Percentiles rank a stretch among this genome's conserved stretches.
phyloP scores from a whole-genome alignment of 1,139 yeast genomes.

The Debaryomyces singareniensis region DNA sequence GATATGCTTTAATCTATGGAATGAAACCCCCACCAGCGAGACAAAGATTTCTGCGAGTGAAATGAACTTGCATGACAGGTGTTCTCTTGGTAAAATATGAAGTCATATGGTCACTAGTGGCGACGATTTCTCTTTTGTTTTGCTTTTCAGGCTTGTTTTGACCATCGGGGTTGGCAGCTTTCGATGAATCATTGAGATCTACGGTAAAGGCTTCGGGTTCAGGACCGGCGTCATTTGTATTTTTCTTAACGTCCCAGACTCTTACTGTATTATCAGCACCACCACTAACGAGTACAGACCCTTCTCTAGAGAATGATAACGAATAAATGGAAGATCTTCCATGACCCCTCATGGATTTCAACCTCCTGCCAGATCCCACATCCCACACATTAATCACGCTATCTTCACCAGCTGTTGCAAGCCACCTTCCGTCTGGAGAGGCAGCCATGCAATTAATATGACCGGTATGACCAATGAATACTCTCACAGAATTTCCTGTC shows the following conservation, averaged over 20 bases:
- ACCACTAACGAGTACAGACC: slow-evolving; percentile 82
- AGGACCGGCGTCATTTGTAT: slow-evolving; percentile 74
- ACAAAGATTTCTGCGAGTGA: slow-evolving; percentile 85
- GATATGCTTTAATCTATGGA: too few species aligned
- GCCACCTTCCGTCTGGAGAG: slow-evolving; percentile 95
- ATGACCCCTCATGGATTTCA: slow-evolving; percentile 85
- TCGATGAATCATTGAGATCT: slow-evolving; percentile 11
- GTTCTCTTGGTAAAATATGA: slow-evolving; percentile 92
- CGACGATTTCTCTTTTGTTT: slow-evolving; percentile 62
- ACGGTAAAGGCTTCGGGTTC: slow-evolving; percentile 67
- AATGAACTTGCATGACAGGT: slow-evolving; percentile 88
- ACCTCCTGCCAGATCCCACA: slow-evolving; percentile 80
- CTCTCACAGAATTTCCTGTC: slow-evolving; percentile 82
- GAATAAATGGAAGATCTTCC: slow-evolving; percentile 85
- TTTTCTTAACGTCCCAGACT: slow-evolving; percentile 91
- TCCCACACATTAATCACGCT: slow-evolving; percentile 90
- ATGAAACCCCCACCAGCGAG: slow-evolving; percentile 85
- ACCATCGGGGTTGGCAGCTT: slow-evolving; percentile 5
- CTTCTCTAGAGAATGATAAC: slow-evolving; percentile 79
- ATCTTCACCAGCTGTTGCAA: slow-evolving; percentile 95
- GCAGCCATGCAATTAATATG: slow-evolving; percentile 82
- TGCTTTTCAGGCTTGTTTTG: slow-evolving; percentile 30
- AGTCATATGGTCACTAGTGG: slow-evolving; percentile 86
- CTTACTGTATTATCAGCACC: slow-evolving; percentile 92
- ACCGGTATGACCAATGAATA: slow-evolving; percentile 92